Base-by-base conservation (phyloP, 2,329 filamentous ascomycete species). In the Microcyclospora tardicrescens region DNA sequence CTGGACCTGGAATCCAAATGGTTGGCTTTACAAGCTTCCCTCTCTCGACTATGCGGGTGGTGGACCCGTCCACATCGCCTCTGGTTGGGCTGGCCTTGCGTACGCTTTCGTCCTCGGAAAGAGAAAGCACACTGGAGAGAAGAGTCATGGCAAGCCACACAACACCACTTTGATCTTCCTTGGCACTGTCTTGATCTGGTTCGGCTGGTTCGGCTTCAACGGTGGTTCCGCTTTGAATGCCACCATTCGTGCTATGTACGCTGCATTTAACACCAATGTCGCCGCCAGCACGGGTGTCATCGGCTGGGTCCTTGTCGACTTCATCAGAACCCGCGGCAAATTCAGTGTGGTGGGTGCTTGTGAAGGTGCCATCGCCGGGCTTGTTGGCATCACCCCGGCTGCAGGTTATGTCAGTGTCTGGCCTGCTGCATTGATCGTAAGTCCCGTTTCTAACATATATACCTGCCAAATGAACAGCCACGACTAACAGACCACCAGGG, bases 1-100 rank as follows among this genome's bases (percentile, higher is more conserved):
- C 59, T 79, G 75, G 75, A 77, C 74, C 3, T 81, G 77, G 77
- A 80, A 80, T 49, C 52, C 68, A n/a, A 72, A 69, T 37, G 76
- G 77, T 10, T 81, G 77, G 76, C 61, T 80, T 0, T 77, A 64
- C 56, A 72, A 77, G 15, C 66, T 79, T 2, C 69, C 71, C 1
- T 66, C 70, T 0, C 65, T 73, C 43, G 75, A 79, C 51, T 78
- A 75, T 39, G 74, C 73, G 11, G 74, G 75, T 37, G 72, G 71
- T 10, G 75, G 77, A 1, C 76, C 75, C 2, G 77, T 80, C 2
- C 75, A 80, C 50, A 75, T 80, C 38, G 69, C 75, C 2, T 72
- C 66, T 1, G 75, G 77, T 2, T 79, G 73, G 62, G 63, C 68
- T n/a, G 75, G 74, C 6, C 63, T 80, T 4, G 75, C 77, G 2